Evolutionary conservation across 2,329 filamentous ascomycete species (phyloP), one percentile per base, ranked within the genome.

Genomic region (Didymellaceae sp.): DNA sequence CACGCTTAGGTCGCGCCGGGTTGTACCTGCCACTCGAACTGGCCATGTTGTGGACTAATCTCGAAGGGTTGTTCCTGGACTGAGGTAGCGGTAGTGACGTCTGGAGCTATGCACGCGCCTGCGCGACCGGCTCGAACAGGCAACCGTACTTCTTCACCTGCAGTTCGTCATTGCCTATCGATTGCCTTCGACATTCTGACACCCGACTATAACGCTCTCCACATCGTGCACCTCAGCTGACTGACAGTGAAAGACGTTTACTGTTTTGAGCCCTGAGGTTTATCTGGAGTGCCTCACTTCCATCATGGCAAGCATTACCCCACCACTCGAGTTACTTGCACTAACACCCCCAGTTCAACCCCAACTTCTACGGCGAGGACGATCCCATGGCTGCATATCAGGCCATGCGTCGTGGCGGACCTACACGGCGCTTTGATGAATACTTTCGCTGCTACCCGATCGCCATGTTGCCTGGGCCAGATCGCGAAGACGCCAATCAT

Each of bases 401-500:
- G 52, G 80, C 84, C 74, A 70, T 82, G 52, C 77, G 77, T 26
- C 78, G 77, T 56, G 77, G 74, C 41, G 75, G 73, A 37, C 80
- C 76, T 22, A 14, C 32, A 62, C 89, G 91, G 65, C 90, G 92
- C 54, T 99, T 99, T 78, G 93, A 99, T 75, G 94, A 99, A 75
- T 97, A 96, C 79, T 97, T 97, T 77, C 88, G 94, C 67, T 97
- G 92, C 80, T 99, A 97, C 70, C 94, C 94, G 33, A 84, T 97
- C 66, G 86, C 88, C 65, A 97, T 99, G 92, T 86, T 96, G 56
- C 91, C 92, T 10, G 92, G 93, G 2, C 85, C 90, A 28, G 92
- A 97, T 66, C 85, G 94, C 61, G 88, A 90, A 43, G 88, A 92
- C 61, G 86, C 96, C 55, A 97, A 97, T 79, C 92, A 94, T 71